Evolutionary conservation across 495 filamentous ascomycete species (phyloP), one percentile per base, ranked within the genome.

Genomic region (Hypoxylon perforatum): DNA sequence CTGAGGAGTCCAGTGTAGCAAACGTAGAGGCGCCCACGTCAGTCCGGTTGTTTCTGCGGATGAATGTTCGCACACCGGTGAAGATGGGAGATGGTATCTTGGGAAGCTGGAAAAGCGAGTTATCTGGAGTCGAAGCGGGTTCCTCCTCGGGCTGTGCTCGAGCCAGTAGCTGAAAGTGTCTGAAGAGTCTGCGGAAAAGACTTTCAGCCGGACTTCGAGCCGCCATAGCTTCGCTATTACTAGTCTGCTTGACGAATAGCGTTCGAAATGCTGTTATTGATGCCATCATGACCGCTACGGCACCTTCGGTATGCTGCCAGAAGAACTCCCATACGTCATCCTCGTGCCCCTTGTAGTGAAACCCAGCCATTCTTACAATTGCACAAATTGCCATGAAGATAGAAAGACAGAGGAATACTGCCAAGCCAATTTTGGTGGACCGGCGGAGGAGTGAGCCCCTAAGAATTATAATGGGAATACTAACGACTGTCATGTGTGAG

Each of bases 281-380:
- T 7, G 57, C 64, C 64, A 67, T 67, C 28, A 67, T 61, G 12
- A 67, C 51, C 1, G 57, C 35, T 0, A 67, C 58, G 12, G 64
- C 25, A 14, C 57, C 64, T 38, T 67, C 64, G 19, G 23, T 19
- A 9, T 63, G 58, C 58, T 67, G 45, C 64, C 64, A 67, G n/a
- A 67, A 67, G 51, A 67, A 62, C 57, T 67, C 64, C 57, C 57
- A 67, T 5, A 38, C 35, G 15, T 45, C 52, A 23, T 67, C 64
- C 39, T 63, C 51, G 14, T 47, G 10, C 8, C 35, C 19, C 28
- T 48, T 54, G n/a, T 61, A 61, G 10, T 57, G 35, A 15, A 67
- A 63, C 12, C 51, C 58, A 11, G 57, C 44, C 12, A 61, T 33
- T 8, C 51, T 51, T 4, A 52, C 22, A 36, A 53, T 62, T 3